Conservation (phyloP, 371 early-diverging fungal species). For the Syncephalis plumigaleata region DNA sequence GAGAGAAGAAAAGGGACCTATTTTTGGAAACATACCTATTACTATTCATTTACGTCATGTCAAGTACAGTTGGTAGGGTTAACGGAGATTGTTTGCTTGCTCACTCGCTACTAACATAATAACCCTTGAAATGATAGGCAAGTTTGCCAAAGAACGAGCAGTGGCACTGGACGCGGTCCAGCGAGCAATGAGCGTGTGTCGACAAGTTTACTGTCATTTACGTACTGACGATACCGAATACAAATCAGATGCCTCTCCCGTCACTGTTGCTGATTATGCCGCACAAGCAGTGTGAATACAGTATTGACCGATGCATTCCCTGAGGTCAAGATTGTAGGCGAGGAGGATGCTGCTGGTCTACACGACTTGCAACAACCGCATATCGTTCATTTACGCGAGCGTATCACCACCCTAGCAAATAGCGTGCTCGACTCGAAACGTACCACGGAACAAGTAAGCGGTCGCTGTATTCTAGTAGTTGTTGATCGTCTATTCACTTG, state of each 20-base stretch:
- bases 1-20: too few relatives aligned
- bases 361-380: slow-evolving; percentile 37
- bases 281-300: slow-evolving; percentile 87
- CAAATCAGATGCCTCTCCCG: slow-evolving; percentile 89
- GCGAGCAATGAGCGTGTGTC: slow-evolving; percentile 66
- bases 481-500: neutral
- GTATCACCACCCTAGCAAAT: slow-evolving; percentile 66
- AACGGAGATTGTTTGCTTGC: too few relatives aligned
- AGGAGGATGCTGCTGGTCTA: slow-evolving; percentile 80
- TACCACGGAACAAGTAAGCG: slow-evolving; percentile 40
- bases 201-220: slow-evolving; percentile 61
- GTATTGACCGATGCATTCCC: slow-evolving; percentile 60
- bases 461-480: neutral
- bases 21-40: too few relatives aligned
- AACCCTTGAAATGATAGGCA: neutral
- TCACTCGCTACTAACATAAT: too few relatives aligned
- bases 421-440: slow-evolving; percentile 36
- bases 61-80: too few relatives aligned
- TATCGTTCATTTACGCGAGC: slow-evolving; percentile 28
- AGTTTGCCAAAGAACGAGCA: slow-evolving; percentile 30
- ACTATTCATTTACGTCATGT: too few relatives aligned
- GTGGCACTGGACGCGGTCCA: slow-evolving; percentile 82
- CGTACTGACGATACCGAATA: slow-evolving; percentile 61
- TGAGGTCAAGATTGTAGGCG: slow-evolving; percentile 78
- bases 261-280: slow-evolving; percentile 92